Conservation (phyloP, 1,139 yeast species). For the Blastobotrys arbuscula region DNA sequence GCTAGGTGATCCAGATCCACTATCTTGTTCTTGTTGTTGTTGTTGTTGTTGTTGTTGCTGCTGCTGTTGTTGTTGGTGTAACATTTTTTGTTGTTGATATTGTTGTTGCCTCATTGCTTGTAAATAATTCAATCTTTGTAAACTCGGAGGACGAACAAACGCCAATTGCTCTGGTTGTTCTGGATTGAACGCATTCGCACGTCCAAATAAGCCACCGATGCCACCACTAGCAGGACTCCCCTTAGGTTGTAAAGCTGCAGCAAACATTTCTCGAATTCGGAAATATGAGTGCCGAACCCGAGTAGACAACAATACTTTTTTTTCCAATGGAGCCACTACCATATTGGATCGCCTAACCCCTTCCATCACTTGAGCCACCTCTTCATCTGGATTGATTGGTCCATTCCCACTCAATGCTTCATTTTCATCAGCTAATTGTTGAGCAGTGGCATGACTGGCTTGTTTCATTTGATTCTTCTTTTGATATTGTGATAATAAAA, state of each 20-base stretch:
- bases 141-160: slow-evolving; percentile 35
- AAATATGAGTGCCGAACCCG: slow-evolving; percentile 66
- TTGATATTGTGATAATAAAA: slow-evolving; percentile 81
- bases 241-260: slow-evolving; percentile 32
- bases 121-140: slow-evolving; percentile 27
- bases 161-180: slow-evolving; percentile 28
- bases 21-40: slow-evolving; percentile 18
- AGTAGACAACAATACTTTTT: slow-evolving; percentile 65
- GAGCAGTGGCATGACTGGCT: slow-evolving; percentile 40
- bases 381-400: slow-evolving; percentile 69
- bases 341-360: slow-evolving; percentile 72
- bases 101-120: slow-evolving; percentile 23
- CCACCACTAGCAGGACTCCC: slow-evolving; percentile 22
- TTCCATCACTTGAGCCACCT: slow-evolving; percentile 84
- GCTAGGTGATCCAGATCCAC: background rate
- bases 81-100: slow-evolving; percentile 28
- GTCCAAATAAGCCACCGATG: slow-evolving; percentile 32
- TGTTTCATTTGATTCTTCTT: slow-evolving; percentile 86
- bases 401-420: slow-evolving; percentile 25
- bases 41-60: slow-evolving; percentile 24
- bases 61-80: slow-evolving; percentile 29
- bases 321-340: slow-evolving; percentile 70
- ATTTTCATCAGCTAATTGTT: slow-evolving; percentile 33
- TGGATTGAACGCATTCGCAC: slow-evolving; percentile 33
- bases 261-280: slow-evolving; percentile 57